Base-by-base conservation (phyloP, 768 basidiomycete genomes). In the Russula compacta region DNA sequence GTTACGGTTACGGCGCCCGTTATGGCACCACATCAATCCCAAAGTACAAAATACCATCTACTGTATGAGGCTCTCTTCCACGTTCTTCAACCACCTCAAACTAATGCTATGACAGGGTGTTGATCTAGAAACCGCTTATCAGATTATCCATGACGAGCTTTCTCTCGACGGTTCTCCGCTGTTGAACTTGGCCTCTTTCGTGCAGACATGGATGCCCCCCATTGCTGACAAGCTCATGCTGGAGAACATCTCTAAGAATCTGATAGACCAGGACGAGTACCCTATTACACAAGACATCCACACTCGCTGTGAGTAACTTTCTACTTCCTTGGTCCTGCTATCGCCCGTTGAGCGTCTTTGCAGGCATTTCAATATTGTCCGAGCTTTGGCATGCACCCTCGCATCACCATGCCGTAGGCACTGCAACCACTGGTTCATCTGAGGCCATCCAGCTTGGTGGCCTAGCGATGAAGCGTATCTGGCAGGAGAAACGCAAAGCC, bases 361-460 rank as follows among this genome's bases (percentile, higher is more conserved):
- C 43, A 68, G 62, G 72, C 64, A 65, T 81, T 51, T 82, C 79
- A 36, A 83, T 84, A 69, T 77, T 87, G 58, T 81, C 86, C 32
- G 76, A 83, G 68, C 77, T 87, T 38, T 87, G 85, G 85, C 78
- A 87, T 65, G 85, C 82, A 1, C 83, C 82, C 29, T 75, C 78
- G 39, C 67, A 73, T 15, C 73, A 77, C 53, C 69, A 80, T 47
- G 83, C 85, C 2, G 78, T 86, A 49, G 85, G 85, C 1, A 85
- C 85, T 0, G 85, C 85, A 5, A 87, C 86, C 5, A 86, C 85
- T 1, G 86, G 86, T 9, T 82, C 81, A 5, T 84, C 81, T 4
- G 85, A 87, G 71, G 85, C 86, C 4, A 86, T 87, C 68, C 83
- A 84, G 70, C 83, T 87, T 15, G 85, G 84, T 8, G 86, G 85